A percentile compares a stretch with the other conserved stretches of the same genome.
These are phyloP conservation scores for Canariomyces notabilis DNA, from an alignment of 2,329 filamentous ascomycete species.

Conservation along the genomic window DNA sequence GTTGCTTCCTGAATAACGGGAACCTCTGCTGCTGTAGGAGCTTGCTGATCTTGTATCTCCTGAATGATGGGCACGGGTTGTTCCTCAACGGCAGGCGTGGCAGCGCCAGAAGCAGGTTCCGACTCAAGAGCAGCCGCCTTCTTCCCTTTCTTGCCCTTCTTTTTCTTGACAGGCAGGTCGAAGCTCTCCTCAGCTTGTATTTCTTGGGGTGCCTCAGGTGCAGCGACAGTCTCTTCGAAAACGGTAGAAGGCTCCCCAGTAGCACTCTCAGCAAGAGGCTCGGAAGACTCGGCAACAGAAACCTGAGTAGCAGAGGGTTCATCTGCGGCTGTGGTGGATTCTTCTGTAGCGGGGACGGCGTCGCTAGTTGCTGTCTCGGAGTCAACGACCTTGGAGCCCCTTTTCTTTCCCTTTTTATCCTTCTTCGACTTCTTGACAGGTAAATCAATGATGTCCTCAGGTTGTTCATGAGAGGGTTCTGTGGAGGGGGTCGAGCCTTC, in stretches of 20 bases:
- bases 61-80: no score
- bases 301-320: neutral
- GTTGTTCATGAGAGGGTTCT: neutral
- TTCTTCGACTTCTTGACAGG: conserved; percentile 7
- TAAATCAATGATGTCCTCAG: neutral
- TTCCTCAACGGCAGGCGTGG: conserved; percentile 5
- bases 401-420: conserved; percentile 8
- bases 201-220: neutral
- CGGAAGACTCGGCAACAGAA: neutral
- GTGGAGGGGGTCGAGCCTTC: neutral
- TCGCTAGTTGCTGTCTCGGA: neutral
- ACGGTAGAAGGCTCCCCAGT: neutral
- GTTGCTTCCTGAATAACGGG: neutral
- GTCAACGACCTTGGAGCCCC: neutral
- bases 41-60: no score
- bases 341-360: neutral
- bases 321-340: neutral
- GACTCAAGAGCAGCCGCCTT: conserved; percentile 9
- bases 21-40: no score
- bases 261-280: neutral
- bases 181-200: neutral
- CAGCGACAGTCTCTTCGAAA: neutral
- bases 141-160: conserved; percentile 31
- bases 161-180: conserved; percentile 14
- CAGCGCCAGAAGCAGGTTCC: conserved; percentile 8